Base-by-base conservation (phyloP, 176 grass and related monocot genomes). In the Bromus sterilis region DNA sequence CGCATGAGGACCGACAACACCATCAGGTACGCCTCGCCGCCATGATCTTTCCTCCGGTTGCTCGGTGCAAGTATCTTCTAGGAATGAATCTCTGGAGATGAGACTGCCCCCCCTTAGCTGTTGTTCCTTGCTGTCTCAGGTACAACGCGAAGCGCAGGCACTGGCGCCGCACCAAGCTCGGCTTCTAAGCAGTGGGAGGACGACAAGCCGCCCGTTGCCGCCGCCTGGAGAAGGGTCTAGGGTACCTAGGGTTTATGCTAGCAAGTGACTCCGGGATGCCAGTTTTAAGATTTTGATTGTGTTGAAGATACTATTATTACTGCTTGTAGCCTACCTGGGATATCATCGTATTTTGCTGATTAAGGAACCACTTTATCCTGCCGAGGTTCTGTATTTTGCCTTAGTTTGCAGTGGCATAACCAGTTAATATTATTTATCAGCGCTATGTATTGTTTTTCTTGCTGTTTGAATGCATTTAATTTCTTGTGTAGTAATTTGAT, bases 111-210 rank as follows among this genome's bases (percentile, higher is more conserved):
- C 4, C 3, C 60, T 68, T 9, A 75, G 10, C 61, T 1, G 6
- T 2, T 36, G n/a, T n/a, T 30, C 25, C 29, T 7, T 28, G 25
- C 11, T 16, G 26, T 72, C 53, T 33, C 78, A 97, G 94, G 94
- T 97, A 97, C 85, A 97, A 97, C 44, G 94, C 94, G 24, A 97
- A 97, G 91, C 94, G 94, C 85, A 97, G 94, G 94, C 94, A 97
- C 66, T 97, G 94, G 94, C 94, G 94, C 80, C 94, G 94, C 83
- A 97, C 94, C 87, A 97, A 97, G 91, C 87, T 97, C 35, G 94
- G 94, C 28, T 97, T 97, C 84, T 97, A 80, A 97, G 88, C 82
- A 7, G 30, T n/a, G 56, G n/a, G 29, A 35, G 21, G 63, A 21
- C 18, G 20, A 23, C 7, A 5, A 32, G 40, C 28, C 12, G 28